Percentiles rank a stretch among this genome's conserved stretches.
These are phyloP conservation scores for Saccharomycopsis babjevae DNA, from an alignment of 805 yeast species.

Conservation along the genomic window DNA sequence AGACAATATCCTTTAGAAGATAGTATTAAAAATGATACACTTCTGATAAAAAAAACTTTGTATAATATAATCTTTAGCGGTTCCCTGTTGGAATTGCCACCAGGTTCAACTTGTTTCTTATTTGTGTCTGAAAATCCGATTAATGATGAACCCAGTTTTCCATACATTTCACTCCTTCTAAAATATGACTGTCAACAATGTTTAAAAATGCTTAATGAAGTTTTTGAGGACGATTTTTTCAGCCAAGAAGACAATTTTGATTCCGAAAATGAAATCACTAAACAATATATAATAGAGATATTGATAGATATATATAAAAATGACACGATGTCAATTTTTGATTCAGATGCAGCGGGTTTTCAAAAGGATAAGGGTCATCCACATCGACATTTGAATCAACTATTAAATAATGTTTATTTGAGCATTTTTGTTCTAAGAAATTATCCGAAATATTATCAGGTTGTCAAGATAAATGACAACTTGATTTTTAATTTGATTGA, in stretches of 20 bases:
- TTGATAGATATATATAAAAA: slow-evolving; percentile 47
- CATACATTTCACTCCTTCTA: slow-evolving; percentile 55
- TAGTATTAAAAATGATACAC: slow-evolving; percentile 28
- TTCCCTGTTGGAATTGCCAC: slow-evolving; percentile 38
- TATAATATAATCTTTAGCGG: slow-evolving; percentile 56
- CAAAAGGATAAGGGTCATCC: slow-evolving; percentile 16
- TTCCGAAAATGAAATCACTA: slow-evolving; percentile 31
- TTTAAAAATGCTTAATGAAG: slow-evolving; percentile 64
- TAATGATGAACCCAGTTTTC: slow-evolving; percentile 45
- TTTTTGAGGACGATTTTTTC: slow-evolving; percentile 68
- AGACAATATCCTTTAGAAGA: slow-evolving; percentile 70
- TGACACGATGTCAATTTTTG: background rate
- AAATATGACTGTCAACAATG: slow-evolving; percentile 45
- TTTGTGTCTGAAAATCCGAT: slow-evolving; percentile 18
- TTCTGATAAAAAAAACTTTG: slow-evolving; percentile 27
- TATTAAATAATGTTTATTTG: slow-evolving; percentile 28
- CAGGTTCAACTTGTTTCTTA: slow-evolving; percentile 27
- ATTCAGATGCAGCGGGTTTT: slow-evolving; percentile 12
- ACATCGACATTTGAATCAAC: slow-evolving; percentile 20
- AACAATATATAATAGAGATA: slow-evolving; percentile 74
- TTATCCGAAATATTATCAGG: slow-evolving; percentile 78
- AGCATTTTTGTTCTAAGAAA: slow-evolving; percentile 71
- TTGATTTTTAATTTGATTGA: slow-evolving; percentile 39
- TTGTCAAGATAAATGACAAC: slow-evolving; percentile 59
- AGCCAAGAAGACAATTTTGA: slow-evolving; percentile 44